These are phyloP conservation scores for Corylus americana DNA, from an alignment of 306 rosid species.

Conservation along the genomic window DNA sequence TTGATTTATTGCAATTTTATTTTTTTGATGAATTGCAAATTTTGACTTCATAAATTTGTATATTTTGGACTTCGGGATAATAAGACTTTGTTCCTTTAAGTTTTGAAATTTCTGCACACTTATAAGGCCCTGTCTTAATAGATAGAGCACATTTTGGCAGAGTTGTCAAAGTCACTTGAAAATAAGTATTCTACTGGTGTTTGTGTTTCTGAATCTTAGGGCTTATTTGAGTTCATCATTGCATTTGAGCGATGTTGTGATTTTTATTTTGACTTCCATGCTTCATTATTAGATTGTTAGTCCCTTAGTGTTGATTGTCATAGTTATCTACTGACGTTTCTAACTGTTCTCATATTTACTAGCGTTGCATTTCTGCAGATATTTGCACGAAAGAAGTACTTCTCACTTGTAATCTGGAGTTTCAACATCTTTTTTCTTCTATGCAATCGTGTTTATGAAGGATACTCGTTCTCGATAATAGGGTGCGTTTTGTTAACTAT, in stretches of 20 bases:
- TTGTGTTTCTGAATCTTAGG: neutral
- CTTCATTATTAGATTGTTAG: neutral
- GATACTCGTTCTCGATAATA: conserved; percentile 74
- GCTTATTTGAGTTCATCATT: conserved; percentile 5
- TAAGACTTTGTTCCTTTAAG: no score
- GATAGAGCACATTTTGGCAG: neutral
- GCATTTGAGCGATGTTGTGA: neutral
- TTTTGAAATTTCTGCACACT: no score
- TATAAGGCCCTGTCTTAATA: neutral
- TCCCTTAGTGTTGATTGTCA: neutral
- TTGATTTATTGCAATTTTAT: neutral
- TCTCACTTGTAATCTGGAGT: conserved; percentile 69
- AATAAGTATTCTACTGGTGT: neutral
- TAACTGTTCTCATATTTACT: conserved; percentile 20
- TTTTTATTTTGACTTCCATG: neutral
- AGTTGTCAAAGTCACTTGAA: neutral
- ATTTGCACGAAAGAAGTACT: conserved; percentile 64
- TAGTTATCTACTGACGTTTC: conserved; percentile 15
- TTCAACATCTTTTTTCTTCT: conserved; percentile 83
- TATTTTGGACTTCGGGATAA: no score
- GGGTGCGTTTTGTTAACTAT: conserved; percentile 67
- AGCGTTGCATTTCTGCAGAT: conserved; percentile 49
- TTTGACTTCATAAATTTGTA: neutral
- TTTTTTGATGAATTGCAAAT: neutral
- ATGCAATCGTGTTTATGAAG: conserved; percentile 84